Conservation (phyloP, 768 basidiomycete genomes). For the Xerocomellus chrysenteron region DNA sequence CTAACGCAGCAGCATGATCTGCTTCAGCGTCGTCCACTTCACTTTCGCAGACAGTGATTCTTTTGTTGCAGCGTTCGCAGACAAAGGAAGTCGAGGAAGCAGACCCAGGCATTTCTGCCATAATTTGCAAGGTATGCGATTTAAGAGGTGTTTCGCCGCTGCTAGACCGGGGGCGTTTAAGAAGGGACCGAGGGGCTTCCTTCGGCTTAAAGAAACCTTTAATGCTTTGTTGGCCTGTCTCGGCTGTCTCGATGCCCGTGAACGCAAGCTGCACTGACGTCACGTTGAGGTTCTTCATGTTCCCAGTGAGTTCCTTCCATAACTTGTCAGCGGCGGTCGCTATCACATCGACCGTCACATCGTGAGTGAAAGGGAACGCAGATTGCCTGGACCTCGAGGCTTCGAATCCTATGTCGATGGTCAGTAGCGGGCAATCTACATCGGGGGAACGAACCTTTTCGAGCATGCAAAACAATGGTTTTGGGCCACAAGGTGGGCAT, state of each 20-base stretch:
- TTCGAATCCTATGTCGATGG: constrained; percentile 56
- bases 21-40: constrained; percentile 19
- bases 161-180: constrained; percentile 43
- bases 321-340: constrained; percentile 73
- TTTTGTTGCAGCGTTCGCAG: constrained; percentile 60
- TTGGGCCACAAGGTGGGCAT: constrained; percentile 88
- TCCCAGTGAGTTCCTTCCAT: constrained; percentile 84
- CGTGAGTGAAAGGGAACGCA: constrained; percentile 79
- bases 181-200: constrained; percentile 19
- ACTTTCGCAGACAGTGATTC: constrained; percentile 35
- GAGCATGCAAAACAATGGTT: constrained; percentile 75
- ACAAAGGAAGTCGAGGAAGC: constrained; percentile 39
- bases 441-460: constrained; percentile 53
- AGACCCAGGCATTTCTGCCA: background rate
- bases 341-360: constrained; percentile 75
- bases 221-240: constrained; percentile 82
- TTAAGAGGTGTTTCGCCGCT: constrained; percentile 9
- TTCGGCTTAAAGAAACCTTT: constrained; percentile 74
- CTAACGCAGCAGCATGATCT: constrained; percentile 37
- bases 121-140: background rate
- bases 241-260: constrained; percentile 70
- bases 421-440: background rate
- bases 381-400: constrained; percentile 76
- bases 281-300: constrained; percentile 54
- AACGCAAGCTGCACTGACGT: constrained; percentile 74